A percentile compares a stretch with the other conserved stretches of the same genome.
phyloP scores from a whole-genome alignment of 2,329 filamentous ascomycete genomes.

The Botryotinia globosa region DNA sequence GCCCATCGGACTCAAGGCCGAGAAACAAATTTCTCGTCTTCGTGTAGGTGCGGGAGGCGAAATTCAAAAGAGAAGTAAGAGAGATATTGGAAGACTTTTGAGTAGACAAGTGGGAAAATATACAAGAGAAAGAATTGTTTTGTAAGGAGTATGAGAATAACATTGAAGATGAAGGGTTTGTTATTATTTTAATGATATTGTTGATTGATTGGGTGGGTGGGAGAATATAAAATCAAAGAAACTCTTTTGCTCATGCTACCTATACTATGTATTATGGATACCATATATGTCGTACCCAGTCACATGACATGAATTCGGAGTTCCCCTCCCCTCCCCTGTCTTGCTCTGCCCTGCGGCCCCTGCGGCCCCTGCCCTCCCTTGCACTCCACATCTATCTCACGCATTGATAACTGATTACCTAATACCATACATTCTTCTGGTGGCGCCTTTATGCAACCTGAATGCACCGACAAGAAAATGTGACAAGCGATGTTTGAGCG shows the following conservation, averaged over 20 bases:
- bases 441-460: neutral
- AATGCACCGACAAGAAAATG: neutral
- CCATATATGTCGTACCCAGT: neutral
- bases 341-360: neutral
- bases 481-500: neutral
- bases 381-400: conserved; percentile 8
- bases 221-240: neutral
- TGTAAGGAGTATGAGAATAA: conserved; percentile 48
- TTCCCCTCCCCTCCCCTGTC: conserved; percentile 8
- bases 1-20: conserved; percentile 69
- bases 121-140: conserved; percentile 72
- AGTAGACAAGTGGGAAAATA: conserved; percentile 80
- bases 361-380: neutral
- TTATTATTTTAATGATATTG: conserved; percentile 8
- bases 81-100: conserved; percentile 74
- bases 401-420: too few relatives aligned
- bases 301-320: neutral
- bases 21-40: conserved; percentile 47
- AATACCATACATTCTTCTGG: too few relatives aligned
- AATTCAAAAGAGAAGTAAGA: conserved; percentile 62
- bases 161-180: neutral
- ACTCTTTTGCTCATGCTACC: neutral
- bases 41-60: conserved; percentile 69
- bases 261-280: too few relatives aligned
- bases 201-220: conserved; percentile 16